Percentiles rank a stretch among this genome's conserved stretches.
Evolutionary conservation across 495 filamentous ascomycete species (phyloP).

Genomic region (Penicillium canariense): DNA sequence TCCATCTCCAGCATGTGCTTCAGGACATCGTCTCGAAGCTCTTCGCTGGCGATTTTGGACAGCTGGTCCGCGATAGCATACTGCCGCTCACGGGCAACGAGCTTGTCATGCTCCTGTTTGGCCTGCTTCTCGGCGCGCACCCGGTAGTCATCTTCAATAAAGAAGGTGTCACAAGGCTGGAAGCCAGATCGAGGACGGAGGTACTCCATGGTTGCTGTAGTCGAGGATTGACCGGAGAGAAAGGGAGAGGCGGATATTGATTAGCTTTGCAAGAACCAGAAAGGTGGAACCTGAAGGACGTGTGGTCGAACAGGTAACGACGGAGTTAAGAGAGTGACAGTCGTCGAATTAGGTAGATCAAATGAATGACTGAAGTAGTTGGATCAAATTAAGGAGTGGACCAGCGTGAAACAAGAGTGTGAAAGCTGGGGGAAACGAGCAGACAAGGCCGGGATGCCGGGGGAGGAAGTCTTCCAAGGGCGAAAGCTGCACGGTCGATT

Average conservation of each 20-base stretch:
- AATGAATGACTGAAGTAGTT: constrained; percentile 60
- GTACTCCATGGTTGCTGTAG: constrained; percentile 66
- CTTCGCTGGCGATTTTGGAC: constrained; percentile 74
- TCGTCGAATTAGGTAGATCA: constrained; percentile 44
- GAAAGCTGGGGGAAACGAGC: constrained; percentile 23
- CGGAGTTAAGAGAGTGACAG: constrained; percentile 55
- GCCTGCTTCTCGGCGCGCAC: constrained; percentile 33
- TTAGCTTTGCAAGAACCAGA: constrained; percentile 26
- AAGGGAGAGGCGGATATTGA: constrained; percentile 4
- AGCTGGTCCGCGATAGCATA: constrained; percentile 83
- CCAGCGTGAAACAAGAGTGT: constrained; percentile 42
- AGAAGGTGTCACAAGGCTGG: constrained; percentile 73
- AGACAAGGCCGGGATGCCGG: constrained; percentile 41
- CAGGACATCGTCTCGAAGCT: constrained; percentile 91
- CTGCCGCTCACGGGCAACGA: constrained; percentile 72
- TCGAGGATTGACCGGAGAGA: background rate
- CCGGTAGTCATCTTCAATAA: constrained; percentile 74
- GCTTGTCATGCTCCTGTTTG: constrained; percentile 64
- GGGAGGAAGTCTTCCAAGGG: constrained; percentile 35
- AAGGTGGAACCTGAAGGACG: constrained; percentile 37
- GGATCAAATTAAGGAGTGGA: constrained; percentile 41
- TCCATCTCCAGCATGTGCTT: constrained; percentile 96
- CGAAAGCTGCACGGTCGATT: constrained; percentile 47
- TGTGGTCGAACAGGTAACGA: constrained; percentile 40
- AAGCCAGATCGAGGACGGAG: constrained; percentile 50